Base-by-base conservation (phyloP, 495 filamentous ascomycete genomes). In the Penicillium canescens region DNA sequence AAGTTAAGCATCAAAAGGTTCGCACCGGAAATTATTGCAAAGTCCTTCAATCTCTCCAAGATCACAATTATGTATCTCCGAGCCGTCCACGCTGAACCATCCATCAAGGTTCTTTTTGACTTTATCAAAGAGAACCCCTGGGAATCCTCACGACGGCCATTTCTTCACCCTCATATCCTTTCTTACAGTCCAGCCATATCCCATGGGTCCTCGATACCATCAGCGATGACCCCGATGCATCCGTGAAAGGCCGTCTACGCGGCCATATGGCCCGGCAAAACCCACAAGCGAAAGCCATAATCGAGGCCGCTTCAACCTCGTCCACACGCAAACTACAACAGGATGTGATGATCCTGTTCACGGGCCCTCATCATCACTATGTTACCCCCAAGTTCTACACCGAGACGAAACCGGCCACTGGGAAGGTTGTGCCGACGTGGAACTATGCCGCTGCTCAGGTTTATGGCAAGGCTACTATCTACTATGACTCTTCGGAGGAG, bases 361-460 rank as follows among this genome's bases (percentile, higher is more conserved):
- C 67, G 11, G 66, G 61, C 0, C 58, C 70, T 1, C 55, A 66
- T 3, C 69, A 82, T 33, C 74, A 78, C 63, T 84, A 84, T 56
- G 73, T 84, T 40, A 84, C 79, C 10, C 80, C 81, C 2, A 79
- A 82, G 45, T 82, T 80, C 66, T 84, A 82, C 65, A 69, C 62
- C 14, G 73, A 79, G 50, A 85, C 82, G 4, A 85, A 83, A 52
- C 81, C 79, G 0, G 57, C 31, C 3, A 78, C 75, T 0, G 80
- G 71, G 14, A 84, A 84, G 52, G 80, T 82, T 4, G 79, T 83
- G 8, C 79, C 79, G 13, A 84, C 81, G 0, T 84, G 81, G 81
- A 78, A 82, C 59, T 83, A 82, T 55, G 60, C 77, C 4, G 79
- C 80, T 2, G 79, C 71, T 2, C 78, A 82, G 45, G 75, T 65